These are phyloP conservation scores for Pythium aphanidermatum DNA, from an alignment of 352 stramenopile species.

Conservation along the genomic window DNA sequence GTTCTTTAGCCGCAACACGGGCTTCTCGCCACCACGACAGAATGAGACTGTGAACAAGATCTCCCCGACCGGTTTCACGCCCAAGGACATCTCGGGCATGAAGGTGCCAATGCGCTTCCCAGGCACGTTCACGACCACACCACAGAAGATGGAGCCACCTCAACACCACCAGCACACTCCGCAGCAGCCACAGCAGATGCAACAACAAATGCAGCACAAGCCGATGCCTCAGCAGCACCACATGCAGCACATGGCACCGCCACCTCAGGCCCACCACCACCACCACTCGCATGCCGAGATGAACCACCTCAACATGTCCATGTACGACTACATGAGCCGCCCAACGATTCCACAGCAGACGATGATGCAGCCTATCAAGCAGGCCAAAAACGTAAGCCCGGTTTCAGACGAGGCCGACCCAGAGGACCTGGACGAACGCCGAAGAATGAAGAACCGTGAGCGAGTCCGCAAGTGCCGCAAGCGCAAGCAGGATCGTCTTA, in stretches of 20 bases:
- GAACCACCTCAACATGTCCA: conserved; percentile 68
- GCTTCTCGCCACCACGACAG: conserved; percentile 48
- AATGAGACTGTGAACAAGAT: conserved; percentile 54
- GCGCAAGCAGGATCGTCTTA: conserved; percentile 83
- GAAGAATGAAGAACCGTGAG: conserved; percentile 86
- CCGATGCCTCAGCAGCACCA: conserved; percentile 31
- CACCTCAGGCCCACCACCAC: conserved; percentile 18
- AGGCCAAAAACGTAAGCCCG: conserved; percentile 40
- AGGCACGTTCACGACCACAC: conserved; percentile 42
- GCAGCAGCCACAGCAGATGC: conserved; percentile 3
- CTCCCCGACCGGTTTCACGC: conserved; percentile 69
- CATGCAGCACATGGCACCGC: conserved; percentile 26
- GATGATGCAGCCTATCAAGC: conserved; percentile 21
- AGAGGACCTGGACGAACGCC: conserved; percentile 78
- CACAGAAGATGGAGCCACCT: conserved; percentile 48
- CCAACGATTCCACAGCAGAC: conserved; percentile 43
- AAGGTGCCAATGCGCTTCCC: conserved; percentile 75
- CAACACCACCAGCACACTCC: conserved; percentile 40
- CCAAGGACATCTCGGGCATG: conserved; percentile 65
- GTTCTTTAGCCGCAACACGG: conserved; percentile 36
- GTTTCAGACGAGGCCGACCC: conserved; percentile 68
- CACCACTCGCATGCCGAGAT: conserved; percentile 46
- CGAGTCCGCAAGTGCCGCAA: conserved; percentile 86
- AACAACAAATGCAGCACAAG: conserved; percentile 17
- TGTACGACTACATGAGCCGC: conserved; percentile 84